Conservation (phyloP, 805 yeast species). For the Sugiyamaella lignohabitans region DNA sequence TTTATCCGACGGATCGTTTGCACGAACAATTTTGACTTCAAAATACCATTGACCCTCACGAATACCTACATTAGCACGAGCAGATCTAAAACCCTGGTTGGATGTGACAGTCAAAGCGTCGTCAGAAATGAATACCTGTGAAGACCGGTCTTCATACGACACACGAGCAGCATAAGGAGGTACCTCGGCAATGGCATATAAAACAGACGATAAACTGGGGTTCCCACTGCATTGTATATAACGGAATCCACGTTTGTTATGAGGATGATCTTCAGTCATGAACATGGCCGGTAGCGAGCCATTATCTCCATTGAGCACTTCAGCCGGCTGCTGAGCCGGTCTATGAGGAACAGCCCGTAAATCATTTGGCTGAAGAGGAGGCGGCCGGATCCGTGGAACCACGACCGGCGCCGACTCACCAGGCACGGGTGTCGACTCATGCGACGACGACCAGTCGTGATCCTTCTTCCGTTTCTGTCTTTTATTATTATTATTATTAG, state of each 20-base stretch:
- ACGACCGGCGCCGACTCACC: background rate
- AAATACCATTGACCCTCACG: slow-evolving; percentile 76
- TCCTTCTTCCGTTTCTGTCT: background rate
- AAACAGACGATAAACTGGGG: slow-evolving; percentile 46
- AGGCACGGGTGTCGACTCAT: background rate
- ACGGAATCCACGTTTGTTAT: slow-evolving; percentile 72
- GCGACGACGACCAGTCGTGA: background rate
- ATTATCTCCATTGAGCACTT: background rate
- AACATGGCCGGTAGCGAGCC: slow-evolving; percentile 29
- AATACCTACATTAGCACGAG: slow-evolving; percentile 65
- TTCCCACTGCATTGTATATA: slow-evolving; percentile 69
- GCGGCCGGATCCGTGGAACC: slow-evolving; percentile 10
- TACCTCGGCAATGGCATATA: slow-evolving; percentile 67
- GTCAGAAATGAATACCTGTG: slow-evolving; percentile 41
- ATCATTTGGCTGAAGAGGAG: slow-evolving; percentile 17
- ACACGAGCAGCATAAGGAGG: slow-evolving; percentile 57
- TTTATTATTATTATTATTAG: no score
- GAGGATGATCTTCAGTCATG: slow-evolving; percentile 69
- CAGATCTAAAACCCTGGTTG: slow-evolving; percentile 71
- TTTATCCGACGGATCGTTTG: slow-evolving; percentile 21
- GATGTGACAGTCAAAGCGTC: slow-evolving; percentile 48
- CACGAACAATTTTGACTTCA: slow-evolving; percentile 56
- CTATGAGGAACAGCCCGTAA: slow-evolving; percentile 10
- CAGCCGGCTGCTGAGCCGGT: slow-evolving; percentile 10
- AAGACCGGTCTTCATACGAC: slow-evolving; percentile 63